Conservation (phyloP, 108 stramenopile genomes). For the Nitzschia inconspicua region DNA sequence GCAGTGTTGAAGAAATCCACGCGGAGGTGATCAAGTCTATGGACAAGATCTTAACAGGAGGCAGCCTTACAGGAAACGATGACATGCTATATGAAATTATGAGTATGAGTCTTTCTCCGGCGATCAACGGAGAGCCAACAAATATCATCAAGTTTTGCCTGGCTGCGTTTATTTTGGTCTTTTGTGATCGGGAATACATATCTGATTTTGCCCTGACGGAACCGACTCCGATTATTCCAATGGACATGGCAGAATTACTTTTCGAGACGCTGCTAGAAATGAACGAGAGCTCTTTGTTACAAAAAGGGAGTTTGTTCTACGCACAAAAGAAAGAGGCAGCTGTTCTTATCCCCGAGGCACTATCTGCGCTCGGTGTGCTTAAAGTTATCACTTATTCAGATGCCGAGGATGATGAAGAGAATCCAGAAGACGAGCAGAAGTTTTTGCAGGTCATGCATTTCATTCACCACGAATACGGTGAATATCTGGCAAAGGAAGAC, state of each 20-base stretch:
- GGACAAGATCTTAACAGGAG: slow-evolving; percentile 54
- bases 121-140: slow-evolving; percentile 63
- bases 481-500: slow-evolving; percentile 51
- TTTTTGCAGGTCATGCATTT: slow-evolving; percentile 66
- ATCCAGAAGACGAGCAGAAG: slow-evolving; percentile 40
- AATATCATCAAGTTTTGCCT: slow-evolving; percentile 72
- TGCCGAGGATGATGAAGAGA: slow-evolving; percentile 31
- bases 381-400: slow-evolving; percentile 42
- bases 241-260: slow-evolving; percentile 53
- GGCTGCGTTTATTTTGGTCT: slow-evolving; percentile 60
- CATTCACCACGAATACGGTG: slow-evolving; percentile 55
- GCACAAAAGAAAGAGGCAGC: slow-evolving; percentile 65
- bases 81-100: slow-evolving; percentile 74
- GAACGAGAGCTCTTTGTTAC: slow-evolving; percentile 48
- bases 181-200: slow-evolving; percentile 46
- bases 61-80: slow-evolving; percentile 41
- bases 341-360: slow-evolving; percentile 63
- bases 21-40: slow-evolving; percentile 54
- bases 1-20: slow-evolving; percentile 44
- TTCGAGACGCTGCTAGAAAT: slow-evolving; percentile 54
- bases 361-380: slow-evolving; percentile 65
- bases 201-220: slow-evolving; percentile 46
- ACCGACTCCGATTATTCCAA: slow-evolving; percentile 51
- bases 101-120: slow-evolving; percentile 64
- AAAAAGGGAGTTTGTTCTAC: slow-evolving; percentile 54